phyloP scores from a whole-genome alignment of 2,329 filamentous ascomycete genomes.

The Aureobasidium sp. region DNA sequence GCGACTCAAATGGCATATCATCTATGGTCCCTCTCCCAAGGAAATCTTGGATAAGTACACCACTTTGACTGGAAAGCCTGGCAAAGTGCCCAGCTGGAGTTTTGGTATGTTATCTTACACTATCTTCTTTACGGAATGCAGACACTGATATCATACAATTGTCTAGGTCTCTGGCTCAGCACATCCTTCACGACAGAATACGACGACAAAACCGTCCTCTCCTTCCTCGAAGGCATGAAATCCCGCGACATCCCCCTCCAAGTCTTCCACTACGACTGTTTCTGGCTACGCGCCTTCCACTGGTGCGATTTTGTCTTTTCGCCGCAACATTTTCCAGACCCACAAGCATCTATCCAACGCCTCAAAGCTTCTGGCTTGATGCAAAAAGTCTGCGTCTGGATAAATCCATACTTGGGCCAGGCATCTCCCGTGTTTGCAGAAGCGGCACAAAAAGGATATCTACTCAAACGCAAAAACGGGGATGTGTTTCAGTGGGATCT shows the following conservation, averaged over 20 bases:
- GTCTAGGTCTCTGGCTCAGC: conserved; percentile 59
- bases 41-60: conserved; percentile 64
- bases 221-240: conserved; percentile 63
- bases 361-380: conserved; percentile 56
- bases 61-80: conserved; percentile 58
- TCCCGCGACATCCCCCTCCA: conserved; percentile 58
- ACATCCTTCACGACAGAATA: conserved; percentile 71
- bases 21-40: conserved; percentile 64
- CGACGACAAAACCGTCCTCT: conserved; percentile 60
- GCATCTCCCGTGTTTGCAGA: conserved; percentile 59
- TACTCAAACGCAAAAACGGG: conserved; percentile 60
- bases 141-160: too few relatives aligned
- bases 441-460: conserved; percentile 59
- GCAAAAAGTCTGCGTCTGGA: conserved; percentile 65
- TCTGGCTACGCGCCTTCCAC: conserved; percentile 69
- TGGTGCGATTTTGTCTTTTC: conserved; percentile 73
- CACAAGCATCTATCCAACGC: conserved; percentile 55
- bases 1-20: conserved; percentile 65
- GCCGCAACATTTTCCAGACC: conserved; percentile 60
- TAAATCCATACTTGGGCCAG: conserved; percentile 68
- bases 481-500: conserved; percentile 70
- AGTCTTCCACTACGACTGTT: conserved; percentile 71
- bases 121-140: neutral
- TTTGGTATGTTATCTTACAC: conserved; percentile 39
- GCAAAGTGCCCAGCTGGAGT: conserved; percentile 63